Conservation (phyloP, 78 protist genomes). For the Paratrimastix pyriformis region DNA sequence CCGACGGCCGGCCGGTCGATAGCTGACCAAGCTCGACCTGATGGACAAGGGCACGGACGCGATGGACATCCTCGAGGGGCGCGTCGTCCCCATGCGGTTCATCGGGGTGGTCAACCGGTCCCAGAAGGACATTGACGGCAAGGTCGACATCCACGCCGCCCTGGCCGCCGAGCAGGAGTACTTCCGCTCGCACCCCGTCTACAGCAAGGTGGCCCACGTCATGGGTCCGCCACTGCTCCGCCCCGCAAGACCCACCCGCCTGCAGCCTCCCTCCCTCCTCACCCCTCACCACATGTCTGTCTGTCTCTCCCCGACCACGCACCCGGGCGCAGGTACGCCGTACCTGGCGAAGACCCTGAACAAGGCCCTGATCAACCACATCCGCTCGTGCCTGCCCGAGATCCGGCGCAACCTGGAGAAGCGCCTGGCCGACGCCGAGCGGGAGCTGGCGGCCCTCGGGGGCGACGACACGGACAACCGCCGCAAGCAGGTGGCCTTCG, state of each 20-base stretch:
- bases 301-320: no score
- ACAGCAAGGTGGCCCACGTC: neutral
- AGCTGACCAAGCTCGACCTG: constrained; percentile 51
- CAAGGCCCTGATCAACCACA: neutral
- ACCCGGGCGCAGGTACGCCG: no score
- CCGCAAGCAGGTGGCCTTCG: constrained; percentile 5
- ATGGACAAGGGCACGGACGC: constrained; percentile 51
- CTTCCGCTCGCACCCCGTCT: constrained; percentile 12
- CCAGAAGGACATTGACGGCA: constrained; percentile 14
- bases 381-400: neutral
- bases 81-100: constrained; percentile 8
- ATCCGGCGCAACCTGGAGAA: neutral
- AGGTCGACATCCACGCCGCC: neutral
- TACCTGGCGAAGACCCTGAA: constrained; percentile 1
- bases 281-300: no score
- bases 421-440: neutral
- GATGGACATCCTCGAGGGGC: constrained; percentile 17
- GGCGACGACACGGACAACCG: constrained; percentile 8
- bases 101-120: constrained; percentile 46
- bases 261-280: no score
- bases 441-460: neutral
- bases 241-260: no score
- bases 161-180: constrained; percentile 4
- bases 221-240: no score
- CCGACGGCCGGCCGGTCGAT: no score